phyloP scores from a whole-genome alignment of 208 protist species.

The Herpetomonas tarakana region DNA sequence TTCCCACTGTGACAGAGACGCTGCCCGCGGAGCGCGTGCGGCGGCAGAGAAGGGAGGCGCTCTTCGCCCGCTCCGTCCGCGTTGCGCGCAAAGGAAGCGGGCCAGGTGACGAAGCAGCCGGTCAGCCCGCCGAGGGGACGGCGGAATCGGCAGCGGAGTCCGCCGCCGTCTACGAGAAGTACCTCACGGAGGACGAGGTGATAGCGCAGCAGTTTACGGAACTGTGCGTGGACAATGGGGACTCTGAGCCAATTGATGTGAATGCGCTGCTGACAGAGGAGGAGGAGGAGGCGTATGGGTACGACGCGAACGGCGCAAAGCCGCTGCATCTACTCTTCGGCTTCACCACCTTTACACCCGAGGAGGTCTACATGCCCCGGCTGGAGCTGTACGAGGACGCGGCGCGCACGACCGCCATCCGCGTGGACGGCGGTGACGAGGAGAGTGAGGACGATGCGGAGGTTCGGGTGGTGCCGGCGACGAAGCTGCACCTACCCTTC shows the following conservation, averaged over 20 bases:
- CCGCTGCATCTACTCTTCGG: constrained; percentile 59
- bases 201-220: constrained; percentile 25
- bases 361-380: constrained; percentile 25
- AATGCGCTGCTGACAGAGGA: constrained; percentile 38
- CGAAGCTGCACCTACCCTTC: constrained; percentile 59
- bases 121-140: neutral
- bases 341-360: constrained; percentile 40
- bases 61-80: constrained; percentile 26
- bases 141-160: neutral
- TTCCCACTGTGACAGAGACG: constrained; percentile 59
- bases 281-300: constrained; percentile 29
- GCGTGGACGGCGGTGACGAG: neutral
- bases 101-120: no score
- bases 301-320: constrained; percentile 32
- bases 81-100: constrained; percentile 12
- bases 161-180: neutral
- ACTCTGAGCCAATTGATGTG: constrained; percentile 25
- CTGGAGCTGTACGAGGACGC: constrained; percentile 28
- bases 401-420: neutral
- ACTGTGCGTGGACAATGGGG: constrained; percentile 18
- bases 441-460: constrained; percentile 3
- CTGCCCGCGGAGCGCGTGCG: constrained; percentile 14
- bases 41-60: constrained; percentile 17
- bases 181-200: neutral
- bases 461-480: constrained; percentile 25